Base-by-base conservation (phyloP, 164 flowering plant genomes). In the Liriodendron chinense region DNA sequence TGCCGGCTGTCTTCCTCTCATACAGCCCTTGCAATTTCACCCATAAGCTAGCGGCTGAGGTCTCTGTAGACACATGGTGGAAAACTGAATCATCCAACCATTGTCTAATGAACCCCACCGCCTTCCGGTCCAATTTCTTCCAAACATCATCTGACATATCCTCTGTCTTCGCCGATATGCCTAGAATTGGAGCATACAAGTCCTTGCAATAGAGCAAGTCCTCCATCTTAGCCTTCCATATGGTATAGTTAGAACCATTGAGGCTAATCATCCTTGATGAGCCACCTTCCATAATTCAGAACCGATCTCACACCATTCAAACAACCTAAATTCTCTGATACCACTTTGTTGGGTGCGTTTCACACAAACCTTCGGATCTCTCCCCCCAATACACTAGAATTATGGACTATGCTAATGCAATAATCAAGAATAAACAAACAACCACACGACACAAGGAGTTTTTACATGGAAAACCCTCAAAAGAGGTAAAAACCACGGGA, bases 161-260 rank as follows among this genome's bases (percentile, higher is more conserved):
- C 21, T 23, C 5, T 22, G 69, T 10, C 13, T 66, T 28, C 28
- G 34, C 34, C 1, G 34, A 28, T 28, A n/a, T 25, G 16, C 28
- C 69, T 66, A 20, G 9, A 66, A 66, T 66, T 9, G 69, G 43
- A n/a, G 7, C 28, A 66, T 66, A 66, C 18, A 66, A 6, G 2
- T 66, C 25, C 23, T 66, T 66, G 10, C 69, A 66, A 66, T 66
- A 24, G 5, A 66, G 69, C 5, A 66, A 13, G 47, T 66, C 69
- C 25, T 66, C 69, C 69, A 66, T 66, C 22, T 59, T 59, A 21
- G 1, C 64, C 64, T 59, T 59, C 64, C 64, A 59, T 59, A 59
- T 20, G 21, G 21, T 18, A 6, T 20, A 59, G 2, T 20, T n/a
- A 59, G 21, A 0, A 20, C 7, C 64, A 59, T 59, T 59, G 64